Conservation (phyloP, 2,329 filamentous ascomycete genomes). For the Fusarium burgessii region DNA sequence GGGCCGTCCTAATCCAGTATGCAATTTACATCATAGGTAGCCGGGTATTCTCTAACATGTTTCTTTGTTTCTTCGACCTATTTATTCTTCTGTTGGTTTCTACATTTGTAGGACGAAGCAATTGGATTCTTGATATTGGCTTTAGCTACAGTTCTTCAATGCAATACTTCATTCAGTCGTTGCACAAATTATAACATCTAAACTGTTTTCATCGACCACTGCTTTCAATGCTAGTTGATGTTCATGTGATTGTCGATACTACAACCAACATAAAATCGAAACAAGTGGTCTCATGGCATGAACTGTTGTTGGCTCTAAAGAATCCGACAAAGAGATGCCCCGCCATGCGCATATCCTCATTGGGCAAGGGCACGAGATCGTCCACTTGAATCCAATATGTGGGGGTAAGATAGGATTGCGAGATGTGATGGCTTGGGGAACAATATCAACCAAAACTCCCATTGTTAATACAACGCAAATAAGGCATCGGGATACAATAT, state of each 20-base stretch:
- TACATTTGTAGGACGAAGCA: no score
- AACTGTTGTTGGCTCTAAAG: constrained; percentile 30
- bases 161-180: no score
- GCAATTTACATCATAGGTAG: neutral
- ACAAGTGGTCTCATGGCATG: constrained; percentile 4
- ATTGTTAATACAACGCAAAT: constrained; percentile 23
- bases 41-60: neutral
- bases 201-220: no score
- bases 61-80: neutral
- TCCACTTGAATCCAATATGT: constrained; percentile 38
- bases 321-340: constrained; percentile 42
- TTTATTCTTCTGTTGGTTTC: neutral
- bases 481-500: constrained; percentile 39
- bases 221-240: neutral
- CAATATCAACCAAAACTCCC: constrained; percentile 45
- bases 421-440: constrained; percentile 44
- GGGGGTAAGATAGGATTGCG: constrained; percentile 38
- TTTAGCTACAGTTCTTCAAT: no score
- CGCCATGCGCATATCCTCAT: constrained; percentile 36
- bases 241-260: neutral
- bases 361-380: constrained; percentile 21
- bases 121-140: no score
- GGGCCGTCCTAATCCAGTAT: no score
- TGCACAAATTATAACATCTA: no score
- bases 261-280: neutral